Percentiles rank a stretch among this genome's conserved stretches.
These are phyloP conservation scores for Diutina scorzettiae DNA, from an alignment of 1,139 yeast species.

Conservation along the genomic window DNA sequence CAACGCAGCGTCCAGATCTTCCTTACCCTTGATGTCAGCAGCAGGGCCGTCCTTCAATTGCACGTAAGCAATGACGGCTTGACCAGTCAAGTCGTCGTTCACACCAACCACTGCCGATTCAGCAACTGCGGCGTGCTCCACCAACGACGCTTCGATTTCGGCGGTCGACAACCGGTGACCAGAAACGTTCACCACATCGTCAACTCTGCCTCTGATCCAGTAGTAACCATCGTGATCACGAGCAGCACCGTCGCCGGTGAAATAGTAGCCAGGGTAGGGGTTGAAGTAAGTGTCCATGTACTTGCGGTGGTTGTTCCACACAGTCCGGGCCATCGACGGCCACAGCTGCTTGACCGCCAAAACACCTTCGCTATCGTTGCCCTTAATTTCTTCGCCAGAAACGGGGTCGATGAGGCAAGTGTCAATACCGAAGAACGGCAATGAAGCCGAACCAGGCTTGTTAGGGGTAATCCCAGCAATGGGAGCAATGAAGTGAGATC, in stretches of 20 bases:
- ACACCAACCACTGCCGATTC: slow-evolving; percentile 96
- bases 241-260: slow-evolving; percentile 98
- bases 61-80: slow-evolving; percentile 91
- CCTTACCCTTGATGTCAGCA: slow-evolving; percentile 28
- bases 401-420: slow-evolving; percentile 90
- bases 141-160: slow-evolving; percentile 88
- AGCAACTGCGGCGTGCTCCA: slow-evolving; percentile 68
- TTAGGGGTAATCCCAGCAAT: slow-evolving; percentile 90
- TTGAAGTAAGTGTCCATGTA: slow-evolving; percentile 88
- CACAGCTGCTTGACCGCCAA: slow-evolving; percentile 80
- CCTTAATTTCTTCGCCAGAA: slow-evolving; percentile 67
- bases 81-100: slow-evolving; percentile 92
- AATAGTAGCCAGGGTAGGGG: slow-evolving; percentile 94
- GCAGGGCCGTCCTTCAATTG: slow-evolving; percentile 56
- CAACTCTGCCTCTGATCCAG: slow-evolving; percentile 98
- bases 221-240: slow-evolving; percentile 95
- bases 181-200: slow-evolving; percentile 94
- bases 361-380: slow-evolving; percentile 94
- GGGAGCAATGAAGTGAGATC: slow-evolving; percentile 92
- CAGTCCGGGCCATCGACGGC: slow-evolving; percentile 98
- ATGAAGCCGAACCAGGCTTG: slow-evolving; percentile 94
- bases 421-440: slow-evolving; percentile 92
- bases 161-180: slow-evolving; percentile 97
- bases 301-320: slow-evolving; percentile 82
- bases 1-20: slow-evolving; percentile 36